phyloP scores from a whole-genome alignment of 2,329 filamentous ascomycete species.

The Aspergillus brasiliensis region DNA sequence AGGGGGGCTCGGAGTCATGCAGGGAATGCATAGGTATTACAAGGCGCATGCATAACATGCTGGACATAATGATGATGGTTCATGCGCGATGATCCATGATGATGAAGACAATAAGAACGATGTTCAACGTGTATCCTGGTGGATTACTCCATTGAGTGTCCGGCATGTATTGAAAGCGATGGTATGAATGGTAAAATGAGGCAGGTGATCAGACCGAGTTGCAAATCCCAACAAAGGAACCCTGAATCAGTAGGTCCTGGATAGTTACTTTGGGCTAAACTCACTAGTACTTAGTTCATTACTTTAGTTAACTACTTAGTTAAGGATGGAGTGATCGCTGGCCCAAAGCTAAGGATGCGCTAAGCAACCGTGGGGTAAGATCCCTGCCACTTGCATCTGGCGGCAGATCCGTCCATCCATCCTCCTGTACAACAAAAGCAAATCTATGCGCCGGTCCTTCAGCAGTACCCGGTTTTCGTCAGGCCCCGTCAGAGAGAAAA shows the following conservation, averaged over 20 bases:
- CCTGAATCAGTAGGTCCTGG: neutral
- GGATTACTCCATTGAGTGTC: neutral
- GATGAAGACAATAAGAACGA: neutral
- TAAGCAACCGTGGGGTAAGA: constrained; percentile 1
- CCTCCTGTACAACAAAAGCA: neutral
- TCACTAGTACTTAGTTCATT: no score
- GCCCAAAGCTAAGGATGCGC: neutral
- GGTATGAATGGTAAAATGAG: neutral
- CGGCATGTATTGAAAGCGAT: neutral
- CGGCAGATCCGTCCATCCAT: neutral
- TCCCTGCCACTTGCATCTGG: neutral
- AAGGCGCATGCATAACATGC: neutral
- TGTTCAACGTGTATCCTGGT: neutral
- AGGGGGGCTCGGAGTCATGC: neutral
- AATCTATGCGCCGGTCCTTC: neutral
- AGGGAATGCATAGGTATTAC: neutral
- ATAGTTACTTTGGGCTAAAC: no score
- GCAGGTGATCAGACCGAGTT: neutral
- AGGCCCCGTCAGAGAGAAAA: neutral
- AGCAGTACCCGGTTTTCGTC: neutral
- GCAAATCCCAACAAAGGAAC: neutral
- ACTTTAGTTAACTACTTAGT: no score
- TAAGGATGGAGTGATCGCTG: neutral
- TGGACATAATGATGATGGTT: neutral
- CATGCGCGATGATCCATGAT: neutral